Percentiles rank a stretch among this genome's conserved stretches.
phyloP scores from a whole-genome alignment of 257 asterid species.

The Capsicum chinense region DNA sequence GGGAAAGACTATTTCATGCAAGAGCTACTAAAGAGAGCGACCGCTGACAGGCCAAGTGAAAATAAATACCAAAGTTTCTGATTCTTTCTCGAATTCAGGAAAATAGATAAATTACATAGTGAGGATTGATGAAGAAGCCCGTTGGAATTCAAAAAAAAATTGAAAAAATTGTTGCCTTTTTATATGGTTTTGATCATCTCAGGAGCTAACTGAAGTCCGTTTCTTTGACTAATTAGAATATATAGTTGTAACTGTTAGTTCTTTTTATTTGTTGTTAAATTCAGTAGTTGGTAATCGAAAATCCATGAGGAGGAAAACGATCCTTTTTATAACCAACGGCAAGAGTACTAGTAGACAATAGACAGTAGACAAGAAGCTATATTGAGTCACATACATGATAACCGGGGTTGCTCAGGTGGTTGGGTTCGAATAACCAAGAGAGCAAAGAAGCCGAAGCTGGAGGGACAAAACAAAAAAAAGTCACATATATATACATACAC shows the following conservation, averaged over 20 bases:
- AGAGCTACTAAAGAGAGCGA: neutral
- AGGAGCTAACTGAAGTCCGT: neutral
- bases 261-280: neutral
- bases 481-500: no score
- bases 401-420: no score
- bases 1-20: conserved; percentile 38
- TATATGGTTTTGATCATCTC: neutral
- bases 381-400: neutral
- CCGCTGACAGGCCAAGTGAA: neutral
- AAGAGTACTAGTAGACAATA: neutral
- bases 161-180: neutral
- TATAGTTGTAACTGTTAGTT: neutral
- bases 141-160: neutral
- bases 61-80: neutral
- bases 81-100: neutral
- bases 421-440: no score
- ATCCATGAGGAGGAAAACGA: neutral
- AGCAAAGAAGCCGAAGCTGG: no score
- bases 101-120: neutral
- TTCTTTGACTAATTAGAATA: neutral
- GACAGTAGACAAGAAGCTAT: neutral
- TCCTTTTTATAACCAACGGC: neutral
- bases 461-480: no score
- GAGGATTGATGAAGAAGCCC: conserved; percentile 9
- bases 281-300: neutral